phyloP scores from a whole-genome alignment of 2,329 filamentous ascomycete species.

The Escovopsis sp. region DNA sequence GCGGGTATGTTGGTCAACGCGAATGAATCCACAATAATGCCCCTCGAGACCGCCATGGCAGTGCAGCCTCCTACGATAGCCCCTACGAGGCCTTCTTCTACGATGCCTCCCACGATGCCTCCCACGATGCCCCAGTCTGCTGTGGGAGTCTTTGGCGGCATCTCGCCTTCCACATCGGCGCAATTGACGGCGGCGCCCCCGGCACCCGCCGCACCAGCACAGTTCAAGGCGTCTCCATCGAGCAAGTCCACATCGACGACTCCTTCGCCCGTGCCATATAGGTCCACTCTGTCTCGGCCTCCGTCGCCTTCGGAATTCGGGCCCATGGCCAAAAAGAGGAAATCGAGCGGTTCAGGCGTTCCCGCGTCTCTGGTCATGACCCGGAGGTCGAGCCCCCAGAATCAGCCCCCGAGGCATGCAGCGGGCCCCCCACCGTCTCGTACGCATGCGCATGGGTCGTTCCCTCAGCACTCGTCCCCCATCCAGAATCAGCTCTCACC shows the following conservation, averaged over 20 bases:
- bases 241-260: constrained; percentile 18
- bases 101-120: constrained; percentile 14
- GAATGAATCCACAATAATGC: too few species aligned
- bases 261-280: constrained; percentile 7
- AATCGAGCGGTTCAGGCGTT: constrained; percentile 58
- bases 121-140: constrained; percentile 15
- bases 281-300: constrained; percentile 52
- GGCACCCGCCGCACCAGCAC: too few species aligned
- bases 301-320: constrained; percentile 54
- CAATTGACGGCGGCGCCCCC: too few species aligned
- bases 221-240: constrained; percentile 16
- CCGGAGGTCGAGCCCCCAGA: constrained; percentile 47
- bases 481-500: constrained; percentile 28
- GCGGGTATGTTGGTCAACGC: too few species aligned
- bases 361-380: constrained; percentile 71
- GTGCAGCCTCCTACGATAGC: too few species aligned
- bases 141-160: constrained; percentile 31
- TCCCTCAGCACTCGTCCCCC: constrained; percentile 28
- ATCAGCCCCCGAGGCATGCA: constrained; percentile 19
- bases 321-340: constrained; percentile 65
- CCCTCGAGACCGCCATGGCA: too few species aligned
- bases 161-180: constrained; percentile 40
- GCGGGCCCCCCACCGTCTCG: too few species aligned
- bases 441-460: constrained; percentile 26
- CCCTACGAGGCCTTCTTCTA: constrained; percentile 6